Base-by-base conservation (phyloP, 768 basidiomycete species). In the Hemileccinum impolitum region DNA sequence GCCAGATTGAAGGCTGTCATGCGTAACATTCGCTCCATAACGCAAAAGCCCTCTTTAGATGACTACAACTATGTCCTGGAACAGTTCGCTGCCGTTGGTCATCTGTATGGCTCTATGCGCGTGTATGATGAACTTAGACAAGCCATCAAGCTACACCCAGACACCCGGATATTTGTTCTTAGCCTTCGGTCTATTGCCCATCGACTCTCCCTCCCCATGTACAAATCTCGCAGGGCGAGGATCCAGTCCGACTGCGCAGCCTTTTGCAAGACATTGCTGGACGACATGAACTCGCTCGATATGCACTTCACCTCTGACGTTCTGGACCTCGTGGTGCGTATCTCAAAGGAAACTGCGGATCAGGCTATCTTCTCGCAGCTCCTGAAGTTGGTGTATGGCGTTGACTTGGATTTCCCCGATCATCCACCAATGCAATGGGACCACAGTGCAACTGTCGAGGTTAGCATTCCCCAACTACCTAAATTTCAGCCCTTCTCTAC, bases 321-420 rank as follows among this genome's bases (percentile, higher is more conserved):
- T 54, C 71, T 90, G 53, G 90, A 91, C 65, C 69, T 89, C 47
- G 74, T 74, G 2, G 69, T 85, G 38, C 82, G 87, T 17, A 77
- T 92, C 53, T 70, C 89, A 56, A 86, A 82, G 67, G 80, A 82
- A 51, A 62, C 80, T 0, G 60, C 78, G 43, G 80, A 87, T 62
- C 60, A 70, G 48, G 70, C 77, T 26, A 71, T 72, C 0, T 86
- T 87, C 61, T 75, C 82, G 44, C 60, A 69, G 23, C 71, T 90
- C 21, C 68, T 90, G 72, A 82, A 77, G 55, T 69, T 78, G 58
- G 81, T 78, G 31, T 93, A 91, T 64, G 89, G 84, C 0, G 77
- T 93, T 48, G 90, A 93, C 67, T 65, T 92, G 40, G 72, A 77
- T 18, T 82, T 83, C 58, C 89, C 88, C 0, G 90, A 93, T 59